Base-by-base conservation (phyloP, 805 yeast genomes). In the Monosporozyma aerobia region DNA sequence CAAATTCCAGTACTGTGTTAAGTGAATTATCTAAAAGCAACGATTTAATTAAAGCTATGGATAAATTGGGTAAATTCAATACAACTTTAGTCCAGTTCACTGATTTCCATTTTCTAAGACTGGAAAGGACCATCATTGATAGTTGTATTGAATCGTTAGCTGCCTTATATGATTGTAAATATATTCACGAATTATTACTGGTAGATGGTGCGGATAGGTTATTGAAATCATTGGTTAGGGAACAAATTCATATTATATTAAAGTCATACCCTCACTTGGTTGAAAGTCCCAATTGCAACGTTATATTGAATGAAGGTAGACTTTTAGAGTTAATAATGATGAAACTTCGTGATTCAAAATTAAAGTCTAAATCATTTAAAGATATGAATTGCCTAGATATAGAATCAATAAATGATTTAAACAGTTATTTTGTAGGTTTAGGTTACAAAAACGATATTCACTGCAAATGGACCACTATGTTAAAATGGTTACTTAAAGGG, bases 391-490 rank as follows among this genome's bases (percentile, higher is more conserved):
- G 39, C 14, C 60, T 76, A 52, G 73, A 72, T 48, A 67, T 65
- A 9, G 81, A 88, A 0, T 90, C 87, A 62, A 76, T 87, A 16
- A 81, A 78, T 53, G 81, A 75, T 60, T 77, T 86, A 40, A 87
- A 83, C 58, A 95, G 94, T 1, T 83, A 78, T 59, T 73, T 88
- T 39, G 78, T 74, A 2, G 59, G 62, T 14, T 68, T 78, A 53
- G 92, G 85, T 1, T 57, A 60, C 30, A 64, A 68, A 51, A 67
- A 69, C 44, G 69, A 72, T 0, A 47, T 73, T 1, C 59, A 70
- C 1, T 77, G 83, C 1, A 75, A 75, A 1, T 69, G 75, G 47
- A 84, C 84, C 63, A 61, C 62, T 32, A 69, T 78, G 54, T 60
- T 85, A 44, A 61, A 69, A 25, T 60, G 67, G 7, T 65, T 85